Evolutionary conservation across 2,329 filamentous ascomycete species (phyloP).

Genomic region (Magnaporthales sp.): DNA sequence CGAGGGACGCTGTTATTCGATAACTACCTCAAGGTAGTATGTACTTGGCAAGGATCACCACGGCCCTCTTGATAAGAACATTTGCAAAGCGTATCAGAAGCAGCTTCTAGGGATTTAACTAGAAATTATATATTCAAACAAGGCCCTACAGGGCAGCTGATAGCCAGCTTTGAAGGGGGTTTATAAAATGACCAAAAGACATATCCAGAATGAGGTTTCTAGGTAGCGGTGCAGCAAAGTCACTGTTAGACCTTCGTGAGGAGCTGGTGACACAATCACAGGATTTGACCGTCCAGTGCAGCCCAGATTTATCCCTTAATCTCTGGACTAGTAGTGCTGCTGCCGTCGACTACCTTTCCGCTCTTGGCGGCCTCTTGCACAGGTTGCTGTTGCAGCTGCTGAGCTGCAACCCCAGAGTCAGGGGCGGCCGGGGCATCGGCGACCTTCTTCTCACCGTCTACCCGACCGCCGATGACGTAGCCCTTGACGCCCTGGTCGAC

Average conservation of each 20-base stretch:
- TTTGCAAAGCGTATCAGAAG: too few species aligned
- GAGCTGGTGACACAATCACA: neutral
- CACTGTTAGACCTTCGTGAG: neutral
- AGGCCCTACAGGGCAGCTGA: neutral
- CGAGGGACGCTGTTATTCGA: too few species aligned
- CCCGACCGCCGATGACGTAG: conserved; percentile 11
- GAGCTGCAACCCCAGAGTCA: neutral
- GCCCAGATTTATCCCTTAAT: neutral
- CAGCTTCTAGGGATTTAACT: neutral
- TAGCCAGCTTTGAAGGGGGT: neutral
- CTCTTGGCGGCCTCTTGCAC: neutral
- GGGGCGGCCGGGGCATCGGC: neutral
- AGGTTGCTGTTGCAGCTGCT: neutral
- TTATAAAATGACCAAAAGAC: neutral
- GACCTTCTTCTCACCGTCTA: conserved; percentile 6
- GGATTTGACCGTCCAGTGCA: neutral
- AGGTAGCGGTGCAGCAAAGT: neutral
- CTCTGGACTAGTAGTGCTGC: neutral
- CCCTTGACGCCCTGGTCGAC: conserved; percentile 18
- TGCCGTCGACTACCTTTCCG: neutral
- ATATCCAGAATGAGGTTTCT: neutral
- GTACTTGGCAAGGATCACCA: too few species aligned
- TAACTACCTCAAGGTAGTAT: too few species aligned
- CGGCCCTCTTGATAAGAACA: too few species aligned
- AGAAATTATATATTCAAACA: neutral